These are phyloP conservation scores for Trichoderma harzianum DNA, from an alignment of 2,329 filamentous ascomycete species.

Conservation along the genomic window DNA sequence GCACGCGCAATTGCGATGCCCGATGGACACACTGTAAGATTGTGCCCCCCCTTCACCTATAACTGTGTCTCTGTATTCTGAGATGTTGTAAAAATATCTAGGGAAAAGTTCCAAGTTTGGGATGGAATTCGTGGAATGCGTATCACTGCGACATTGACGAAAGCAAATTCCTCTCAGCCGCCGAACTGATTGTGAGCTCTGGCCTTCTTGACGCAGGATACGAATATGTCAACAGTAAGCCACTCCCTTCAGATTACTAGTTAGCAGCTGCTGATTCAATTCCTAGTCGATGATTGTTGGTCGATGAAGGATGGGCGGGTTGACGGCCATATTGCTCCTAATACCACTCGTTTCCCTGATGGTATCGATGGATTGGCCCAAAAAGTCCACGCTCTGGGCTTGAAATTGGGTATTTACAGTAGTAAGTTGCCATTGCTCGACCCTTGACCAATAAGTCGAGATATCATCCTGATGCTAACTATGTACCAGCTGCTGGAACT, in stretches of 20 bases:
- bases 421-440: slow-evolving; percentile 37
- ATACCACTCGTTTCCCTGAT: slow-evolving; percentile 52
- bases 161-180: slow-evolving; percentile 45
- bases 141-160: slow-evolving; percentile 51
- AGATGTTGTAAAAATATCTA: neutral
- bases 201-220: slow-evolving; percentile 54
- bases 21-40: slow-evolving; percentile 7
- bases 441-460: neutral
- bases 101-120: slow-evolving; percentile 38
- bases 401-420: slow-evolving; percentile 64
- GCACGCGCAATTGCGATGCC: slow-evolving; percentile 11
- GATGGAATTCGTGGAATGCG: slow-evolving; percentile 54
- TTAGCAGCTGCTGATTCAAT: neutral
- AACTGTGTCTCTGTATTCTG: neutral
- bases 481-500: slow-evolving; percentile 21
- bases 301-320: slow-evolving; percentile 42
- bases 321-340: slow-evolving; percentile 38
- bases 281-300: slow-evolving; percentile 58
- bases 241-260: neutral
- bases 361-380: slow-evolving; percentile 54
- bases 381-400: slow-evolving; percentile 51
- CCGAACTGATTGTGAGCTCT: slow-evolving; percentile 44
- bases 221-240: slow-evolving; percentile 49
- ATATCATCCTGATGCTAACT: neutral
- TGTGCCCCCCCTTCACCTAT: neutral